Base-by-base conservation (phyloP, 768 basidiomycete species). In the Paxillus rubicundulus region DNA sequence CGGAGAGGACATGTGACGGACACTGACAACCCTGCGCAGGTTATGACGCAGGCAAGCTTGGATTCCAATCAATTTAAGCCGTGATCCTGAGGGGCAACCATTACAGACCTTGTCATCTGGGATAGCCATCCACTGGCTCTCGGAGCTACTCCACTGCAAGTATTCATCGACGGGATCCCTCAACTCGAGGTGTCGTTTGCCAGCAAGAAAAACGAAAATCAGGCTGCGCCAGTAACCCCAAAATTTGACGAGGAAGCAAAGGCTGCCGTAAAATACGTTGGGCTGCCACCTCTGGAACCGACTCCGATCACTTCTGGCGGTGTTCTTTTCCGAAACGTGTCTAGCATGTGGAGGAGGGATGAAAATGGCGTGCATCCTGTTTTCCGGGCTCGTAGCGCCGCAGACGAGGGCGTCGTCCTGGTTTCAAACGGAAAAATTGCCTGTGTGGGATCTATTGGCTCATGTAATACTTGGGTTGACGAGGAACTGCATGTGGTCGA, bases 131-230 rank as follows among this genome's bases (percentile, higher is more conserved):
- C 91, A 0, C 76, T 95, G 21, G 63, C 80, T 0, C 74, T 93
- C 4, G 91, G 90, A 18, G 86, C 91, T 0, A 92, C 89, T 1
- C 92, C 92, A 0, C 68, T 72, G 4, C 90, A 93, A 61, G 89
- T 92, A 0, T 91, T 79, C 67, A 85, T 93, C 49, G 92, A 95
- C 58, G 92, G 92, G 10, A 86, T 93, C 50, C 65, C 82, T 0
- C 92, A 94, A 65, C 62, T 76, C 16, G 47, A 61, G 5, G 21
- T 63, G 2, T 72, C 82, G 0, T 54, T 66, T 1, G 47, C 72
- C 2, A 47, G 55, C 5, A 89, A 89, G 63, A 77, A 80, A 0
- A 53, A 59, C 0, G 59, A 64, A 1, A 74, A 79, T 45, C 87
- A 90, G 57, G 46, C 68, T 13, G 69, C 76, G 0, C 86, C 88